phyloP scores from a whole-genome alignment of 495 filamentous ascomycete genomes.

The Staphylotrichum tortipilum region DNA sequence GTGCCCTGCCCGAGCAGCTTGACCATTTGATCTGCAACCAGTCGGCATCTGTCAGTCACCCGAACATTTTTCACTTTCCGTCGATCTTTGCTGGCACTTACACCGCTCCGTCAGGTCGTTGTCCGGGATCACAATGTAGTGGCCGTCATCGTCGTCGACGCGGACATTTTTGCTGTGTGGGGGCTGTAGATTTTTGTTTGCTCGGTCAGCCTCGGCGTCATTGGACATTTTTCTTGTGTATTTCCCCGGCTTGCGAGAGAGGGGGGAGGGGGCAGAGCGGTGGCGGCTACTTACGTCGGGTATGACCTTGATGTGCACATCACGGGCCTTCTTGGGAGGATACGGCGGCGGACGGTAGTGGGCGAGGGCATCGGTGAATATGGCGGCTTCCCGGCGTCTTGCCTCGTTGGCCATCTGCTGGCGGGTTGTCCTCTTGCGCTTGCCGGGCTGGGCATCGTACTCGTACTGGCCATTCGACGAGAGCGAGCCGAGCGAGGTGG shows the following conservation, averaged over 20 bases:
- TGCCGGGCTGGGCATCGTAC: constrained; percentile 51
- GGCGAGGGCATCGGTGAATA: constrained; percentile 59
- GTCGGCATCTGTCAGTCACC: background rate
- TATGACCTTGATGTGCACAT: constrained; percentile 76
- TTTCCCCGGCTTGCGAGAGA: too few relatives aligned
- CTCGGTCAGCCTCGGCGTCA: too few relatives aligned
- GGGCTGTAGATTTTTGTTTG: too few relatives aligned
- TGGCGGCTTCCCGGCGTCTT: constrained; percentile 61
- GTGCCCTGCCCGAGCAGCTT: constrained; percentile 91
- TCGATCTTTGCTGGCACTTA: constrained; percentile 50
- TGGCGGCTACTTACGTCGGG: constrained; percentile 64
- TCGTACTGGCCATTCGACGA: constrained; percentile 56
- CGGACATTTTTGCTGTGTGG: constrained; percentile 45
- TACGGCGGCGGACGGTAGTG: constrained; percentile 78
- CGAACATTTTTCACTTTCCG: too few relatives aligned
- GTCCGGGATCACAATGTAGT: constrained; percentile 84
- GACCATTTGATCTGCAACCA: constrained; percentile 74
- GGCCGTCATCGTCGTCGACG: constrained; percentile 91
- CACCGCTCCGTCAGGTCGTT: constrained; percentile 80
- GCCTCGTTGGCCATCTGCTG: constrained; percentile 73
- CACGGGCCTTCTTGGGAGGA: constrained; percentile 82
- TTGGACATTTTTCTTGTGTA: too few relatives aligned
- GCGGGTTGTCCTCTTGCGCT: constrained; percentile 76
- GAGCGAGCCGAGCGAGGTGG: constrained; percentile 73
- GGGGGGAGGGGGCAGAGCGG: background rate